A percentile compares a stretch with the other conserved stretches of the same genome.
Evolutionary conservation across 2,329 filamentous ascomycete species (phyloP).

Genomic region (Aspergillus neoniger): DNA sequence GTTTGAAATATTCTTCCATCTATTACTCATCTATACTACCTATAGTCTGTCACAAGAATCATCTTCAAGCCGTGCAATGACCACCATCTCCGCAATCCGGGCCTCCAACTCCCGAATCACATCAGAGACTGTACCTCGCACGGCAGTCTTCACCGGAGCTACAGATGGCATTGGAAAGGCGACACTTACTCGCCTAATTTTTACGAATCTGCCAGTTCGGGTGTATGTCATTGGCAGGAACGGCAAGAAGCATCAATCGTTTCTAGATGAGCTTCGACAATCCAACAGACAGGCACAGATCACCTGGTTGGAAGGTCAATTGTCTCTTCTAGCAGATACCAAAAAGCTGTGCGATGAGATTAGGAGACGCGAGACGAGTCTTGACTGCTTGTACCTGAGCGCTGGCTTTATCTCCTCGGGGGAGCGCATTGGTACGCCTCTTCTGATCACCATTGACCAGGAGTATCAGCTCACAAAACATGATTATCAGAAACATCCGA

Average conservation of each 20-base stretch:
- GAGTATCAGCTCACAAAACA: not conserved
- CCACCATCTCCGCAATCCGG: not conserved
- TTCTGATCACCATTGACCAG: not conserved
- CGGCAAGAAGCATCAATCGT: not conserved
- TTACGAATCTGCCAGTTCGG: not conserved
- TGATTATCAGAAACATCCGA: not conserved
- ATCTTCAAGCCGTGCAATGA: not conserved
- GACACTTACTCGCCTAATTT: not conserved
- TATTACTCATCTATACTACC: no score
- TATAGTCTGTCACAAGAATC: not conserved
- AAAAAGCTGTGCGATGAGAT: constrained; percentile 2
- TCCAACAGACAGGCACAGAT: constrained; percentile 1
- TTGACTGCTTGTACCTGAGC: not conserved
- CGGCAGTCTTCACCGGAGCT: not conserved
- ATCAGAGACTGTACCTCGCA: not conserved
- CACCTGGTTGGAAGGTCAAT: constrained; percentile 6
- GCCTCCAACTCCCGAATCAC: constrained; percentile 4
- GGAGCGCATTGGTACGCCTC: not conserved
- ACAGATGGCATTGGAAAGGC: constrained; percentile 7
- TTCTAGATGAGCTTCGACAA: not conserved
- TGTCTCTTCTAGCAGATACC: constrained; percentile 5
- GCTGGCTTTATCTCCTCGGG: constrained; percentile 2
- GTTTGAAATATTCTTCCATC: not conserved
- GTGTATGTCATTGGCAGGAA: constrained; percentile 3
- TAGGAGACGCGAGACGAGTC: not conserved